Base-by-base conservation (phyloP, 345 rosid genomes). In the Nasturtium officinale region DNA sequence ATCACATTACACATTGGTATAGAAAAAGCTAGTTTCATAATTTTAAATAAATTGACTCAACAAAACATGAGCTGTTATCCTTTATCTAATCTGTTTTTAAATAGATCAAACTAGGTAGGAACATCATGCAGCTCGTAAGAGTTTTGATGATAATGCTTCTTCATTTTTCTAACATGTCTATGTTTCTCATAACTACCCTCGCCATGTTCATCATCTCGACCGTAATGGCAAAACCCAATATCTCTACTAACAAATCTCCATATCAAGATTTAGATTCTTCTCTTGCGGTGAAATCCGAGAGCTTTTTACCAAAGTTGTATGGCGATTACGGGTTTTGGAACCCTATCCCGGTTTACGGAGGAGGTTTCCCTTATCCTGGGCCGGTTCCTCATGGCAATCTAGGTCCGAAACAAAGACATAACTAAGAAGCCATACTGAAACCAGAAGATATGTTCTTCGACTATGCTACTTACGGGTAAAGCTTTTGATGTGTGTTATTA, bases 281-380 rank as follows among this genome's bases (percentile, higher is more conserved):
- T 4, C 32, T 25, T 54, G 45, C 3, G 42, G 35, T 69, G 33
- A 33, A 50, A 48, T 40, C 67, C 23, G 50, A 58, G 50, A 71
- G 67, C 32, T 30, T 70, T 70, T 16, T 38, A 6, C 72, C 71
- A 46, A 56, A 62, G 61, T 23, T 77, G 13, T 77, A 71, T 58
- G 67, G 62, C 3, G 76, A 77, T 50, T 77, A 77, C 57, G 80
- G 80, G 62, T 77, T 77, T 64, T 77, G 76, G 80, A 77, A 77
- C 28, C 80, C 76, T 9, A 71, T 17, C 48, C 80, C 80, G 2
- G 72, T 64, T 58, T 71, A 63, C 5, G 80, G 80, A 56, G 70
- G 79, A 50, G 76, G 76, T 12, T 71, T 28, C 18, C 61, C 77
- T 32, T 56, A 68, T 18, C 73, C 79, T 2, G 80, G 67, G 2